Conservation (phyloP, 2,329 filamentous ascomycete genomes). For the Fusarium musae region DNA sequence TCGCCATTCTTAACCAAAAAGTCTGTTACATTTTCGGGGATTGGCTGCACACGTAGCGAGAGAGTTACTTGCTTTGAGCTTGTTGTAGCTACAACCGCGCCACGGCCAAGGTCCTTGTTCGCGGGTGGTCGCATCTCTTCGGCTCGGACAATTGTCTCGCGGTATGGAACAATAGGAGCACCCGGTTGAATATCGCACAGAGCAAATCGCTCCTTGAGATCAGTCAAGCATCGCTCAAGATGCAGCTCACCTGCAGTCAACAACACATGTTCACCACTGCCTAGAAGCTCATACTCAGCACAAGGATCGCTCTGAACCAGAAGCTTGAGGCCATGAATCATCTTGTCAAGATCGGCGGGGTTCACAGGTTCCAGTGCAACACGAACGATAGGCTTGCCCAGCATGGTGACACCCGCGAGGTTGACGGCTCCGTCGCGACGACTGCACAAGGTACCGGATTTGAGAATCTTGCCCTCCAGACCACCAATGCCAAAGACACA, state of each 20-base stretch:
- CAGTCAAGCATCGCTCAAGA: conserved; percentile 91
- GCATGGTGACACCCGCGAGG: conserved; percentile 83
- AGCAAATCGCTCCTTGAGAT: conserved; percentile 91
- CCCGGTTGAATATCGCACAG: conserved; percentile 95
- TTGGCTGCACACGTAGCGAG: conserved; percentile 78
- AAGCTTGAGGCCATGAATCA: conserved; percentile 88
- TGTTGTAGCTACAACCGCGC: conserved; percentile 78
- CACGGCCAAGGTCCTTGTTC: conserved; percentile 87
- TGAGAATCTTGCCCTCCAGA: conserved; percentile 91
- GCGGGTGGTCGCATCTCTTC: conserved; percentile 92
- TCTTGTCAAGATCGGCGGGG: conserved; percentile 90
- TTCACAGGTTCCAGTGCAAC: conserved; percentile 95
- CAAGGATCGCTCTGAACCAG: conserved; percentile 96
- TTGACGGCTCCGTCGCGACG: conserved; percentile 88
- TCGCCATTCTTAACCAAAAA: conserved; percentile 84
- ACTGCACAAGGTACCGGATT: conserved; percentile 93
- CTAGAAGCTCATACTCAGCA: conserved; percentile 92
- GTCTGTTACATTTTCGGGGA: conserved; percentile 82
- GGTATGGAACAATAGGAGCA: conserved; percentile 93
- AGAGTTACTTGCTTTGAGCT: conserved; percentile 88
- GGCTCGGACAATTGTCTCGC: conserved; percentile 88
- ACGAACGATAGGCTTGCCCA: conserved; percentile 90
- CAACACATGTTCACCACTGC: conserved; percentile 94
- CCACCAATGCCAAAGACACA: conserved; percentile 96
- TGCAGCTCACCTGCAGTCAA: conserved; percentile 94